Evolutionary conservation across 805 yeast species (phyloP), one percentile per base, ranked within the genome.

Genomic region (Candida tibetensis): DNA sequence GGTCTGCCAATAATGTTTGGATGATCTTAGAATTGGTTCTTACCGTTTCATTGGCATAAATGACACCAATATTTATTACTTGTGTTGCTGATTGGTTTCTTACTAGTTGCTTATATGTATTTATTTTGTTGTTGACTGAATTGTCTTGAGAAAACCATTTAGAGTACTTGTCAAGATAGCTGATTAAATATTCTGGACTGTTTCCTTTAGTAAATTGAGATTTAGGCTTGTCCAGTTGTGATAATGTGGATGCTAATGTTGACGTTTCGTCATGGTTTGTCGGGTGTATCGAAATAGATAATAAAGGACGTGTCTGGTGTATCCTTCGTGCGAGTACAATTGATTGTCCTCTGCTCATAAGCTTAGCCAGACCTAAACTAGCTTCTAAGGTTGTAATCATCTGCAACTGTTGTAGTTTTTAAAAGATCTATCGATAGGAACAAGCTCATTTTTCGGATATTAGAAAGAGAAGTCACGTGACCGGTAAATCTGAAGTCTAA

Each of bases 1-100:
- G 74, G 39, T 69, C 73, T 1, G 73, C 66, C 28, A 69, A 51
- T 8, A 69, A 43, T 2, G 59, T 41, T 27, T 66, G 70, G 4
- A 69, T 29, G n/a, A 69, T 25, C 35, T 52, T 63, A n/a, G 70
- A 58, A 2, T 47, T 34, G 6, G 29, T 19, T 12, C 47, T 42
- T 5, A 44, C 38, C 5, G 18, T 18, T 6, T 53, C 57, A 37
- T 56, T 55, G 25, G 58, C 62, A 43, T 68, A 67, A 1, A 62
- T 36, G 2, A 69, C 30, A 0, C 72, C 74, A 10, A 68, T 53
- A 30, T 49, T 51, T 3, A 67, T 44, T 17, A 45, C 41, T 22
- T 52, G 47, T 3, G 46, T 35, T 9, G 37, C 33, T 4, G 10
- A 25, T 12, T 27, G 16, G 17, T 36, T 30, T 4, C 29, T 19